Evolutionary conservation across 2,329 filamentous ascomycete genomes (phyloP), one percentile per base, ranked within the genome.

Genomic region (Emericellopsis cladophorae): DNA sequence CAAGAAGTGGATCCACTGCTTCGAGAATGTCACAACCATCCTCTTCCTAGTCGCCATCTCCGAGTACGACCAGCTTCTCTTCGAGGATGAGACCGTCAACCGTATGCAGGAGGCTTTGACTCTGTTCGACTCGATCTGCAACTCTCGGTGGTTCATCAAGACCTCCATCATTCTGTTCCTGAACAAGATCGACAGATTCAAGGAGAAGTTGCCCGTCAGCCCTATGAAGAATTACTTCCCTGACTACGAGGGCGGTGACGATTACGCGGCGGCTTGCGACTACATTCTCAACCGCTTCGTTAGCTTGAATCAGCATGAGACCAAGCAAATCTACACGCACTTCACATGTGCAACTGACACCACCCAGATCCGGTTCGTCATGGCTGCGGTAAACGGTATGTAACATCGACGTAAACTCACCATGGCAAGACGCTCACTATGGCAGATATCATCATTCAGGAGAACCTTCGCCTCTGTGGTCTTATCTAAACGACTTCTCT

Each of bases 1-100:
- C 60, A 95, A 95, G 83, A 95, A 95, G 78, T 95, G 89, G 89
- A 95, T 95, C 53, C 89, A 95, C 70, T 95, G 89, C 69, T 95
- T 95, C 65, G 89, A 95, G 70, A 95, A 95, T 54, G 89, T 95
- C 55, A 95, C 88, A 8, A 94, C 89, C 9, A 94, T 95, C 52
- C 82, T 95, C 32, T 95, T 95, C 79, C 69, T 95, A 42, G 90
- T 95, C 50, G 90, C 90, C 64, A 95, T 95, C 53, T 95, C 88
- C 51, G 89, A 95, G 64, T 95, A 95, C 70, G 89, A 95, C 60
- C 89, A 95, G 68, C 72, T 95, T 46, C 75, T 95, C 36, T 95
- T 95, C 61, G 89, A 95, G 61, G 89, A 95, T 58, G 89, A 95
- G 72, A 95, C 85, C 0, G 85, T 92, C 74, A 92, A 92, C 64